Base-by-base conservation (phyloP, 169 alveolate species). In the Plasmodium coatneyi region DNA sequence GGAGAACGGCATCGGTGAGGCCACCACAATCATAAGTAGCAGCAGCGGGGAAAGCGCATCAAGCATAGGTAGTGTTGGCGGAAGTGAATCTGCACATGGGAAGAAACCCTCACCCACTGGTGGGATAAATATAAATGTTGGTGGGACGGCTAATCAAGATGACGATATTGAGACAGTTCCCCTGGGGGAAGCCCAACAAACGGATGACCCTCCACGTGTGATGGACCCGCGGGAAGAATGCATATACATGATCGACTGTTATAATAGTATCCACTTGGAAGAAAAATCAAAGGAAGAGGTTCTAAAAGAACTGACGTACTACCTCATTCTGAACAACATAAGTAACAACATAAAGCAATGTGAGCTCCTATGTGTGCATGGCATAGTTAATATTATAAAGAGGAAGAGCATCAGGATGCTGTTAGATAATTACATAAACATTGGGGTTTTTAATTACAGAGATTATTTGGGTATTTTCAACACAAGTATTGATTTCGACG, bases 321-420 rank as follows among this genome's bases (percentile, higher is more conserved):
- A 97, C 96, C 83, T 97, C 72, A 79, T 96, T 25, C 93, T 96
- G 56, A 96, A 96, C 71, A 97, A 97, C 22, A 95, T 97, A 25
- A 91, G 89, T 36, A 96, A 84, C 41, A 98, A 97, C 46, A 92
- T 96, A 81, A 97, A 94, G 90, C 96, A 96, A 72, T 92, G 96
- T 71, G 94, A 96, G 71, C 81, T 97, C 32, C 80, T 97, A 66
- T 91, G 96, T 41, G 97, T 93, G 30, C 98, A 97, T 78, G 95
- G 97, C 36, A 89, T 96, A 84, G 96, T 96, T 70, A 97, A 97
- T 78, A 95, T 96, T 41, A 94, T 96, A 78, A 95, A 98, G 72
- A 97, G 96, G 90, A 95, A 95, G 84, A 87, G 97, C 49, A 96
- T 97, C 70, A 92, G 84, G 56, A 96, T 83, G 84, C 92, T 97